Base-by-base conservation (phyloP, 148 eudicot genomes). In the Pharnaceum exiguum region DNA sequence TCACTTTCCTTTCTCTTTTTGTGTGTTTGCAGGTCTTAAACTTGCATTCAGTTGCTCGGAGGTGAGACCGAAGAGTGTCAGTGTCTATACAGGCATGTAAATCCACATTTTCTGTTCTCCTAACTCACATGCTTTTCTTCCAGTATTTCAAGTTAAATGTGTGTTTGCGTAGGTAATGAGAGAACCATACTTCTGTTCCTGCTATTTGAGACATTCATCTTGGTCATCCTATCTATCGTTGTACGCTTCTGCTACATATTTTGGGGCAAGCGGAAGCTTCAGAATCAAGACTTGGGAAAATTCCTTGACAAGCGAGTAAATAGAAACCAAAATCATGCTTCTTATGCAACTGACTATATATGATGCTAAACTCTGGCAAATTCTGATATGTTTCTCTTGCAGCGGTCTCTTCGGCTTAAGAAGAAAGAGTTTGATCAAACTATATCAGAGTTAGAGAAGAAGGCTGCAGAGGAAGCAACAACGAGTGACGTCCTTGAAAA, bases 231-330 rank as follows among this genome's bases (percentile, higher is more conserved):
- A 16, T 82, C 78, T 28, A 56, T 73, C 37, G 42, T 55, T 12
- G 95, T 84, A 29, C 70, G 91, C 45, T 83, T 83, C 75, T 93
- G 99, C 67, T 86, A 80, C 48, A 60, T 82, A 37, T 89, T 93
- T 63, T 93, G 99, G 99, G 67, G 70, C 64, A 93, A 93, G 51
- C 81, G 63, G 55, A 93, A 86, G 80, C 82, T 93, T 51, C 91
- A 79, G 80, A 75, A 57, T 58, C 96, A 71, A 65, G 68, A 77
- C 47, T 91, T 93, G 2, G 87, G 89, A 36, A 75, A 61, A 63
- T 89, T 93, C 69, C 78, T 93, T 6, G 91, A 93, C 57, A 93
- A 86, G 64, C 77, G 96, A 71, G 99, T 89, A 75, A 74, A n/a
- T n/a, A n/a, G n/a, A n/a, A n/a, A n/a, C n/a, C n/a, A n/a, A n/a